These are phyloP conservation scores for Xylaria polymorpha DNA, from an alignment of 2,329 filamentous ascomycete species.

Conservation along the genomic window DNA sequence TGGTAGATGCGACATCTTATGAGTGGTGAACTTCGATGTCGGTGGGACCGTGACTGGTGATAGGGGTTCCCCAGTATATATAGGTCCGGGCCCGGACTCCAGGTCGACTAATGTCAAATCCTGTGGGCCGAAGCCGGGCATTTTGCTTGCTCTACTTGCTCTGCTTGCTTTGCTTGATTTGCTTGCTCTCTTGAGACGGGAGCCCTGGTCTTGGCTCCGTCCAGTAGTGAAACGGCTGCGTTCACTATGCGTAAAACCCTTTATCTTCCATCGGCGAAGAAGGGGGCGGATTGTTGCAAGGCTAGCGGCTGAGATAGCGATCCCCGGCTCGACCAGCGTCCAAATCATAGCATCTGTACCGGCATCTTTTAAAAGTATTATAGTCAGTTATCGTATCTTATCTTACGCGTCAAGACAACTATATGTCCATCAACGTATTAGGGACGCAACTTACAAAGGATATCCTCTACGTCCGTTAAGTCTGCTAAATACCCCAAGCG, in stretches of 20 bases:
- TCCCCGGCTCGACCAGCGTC: constrained; percentile 67
- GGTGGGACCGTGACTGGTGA: constrained; percentile 29
- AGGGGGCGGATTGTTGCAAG: constrained; percentile 66
- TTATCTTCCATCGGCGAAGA: constrained; percentile 60
- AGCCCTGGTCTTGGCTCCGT: constrained; percentile 46
- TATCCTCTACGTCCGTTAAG: constrained; percentile 58
- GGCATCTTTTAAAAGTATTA: constrained; percentile 51
- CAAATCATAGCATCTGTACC: constrained; percentile 66
- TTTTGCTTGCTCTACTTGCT: constrained; percentile 41
- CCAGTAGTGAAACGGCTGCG: constrained; percentile 49
- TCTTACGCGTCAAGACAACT: neutral
- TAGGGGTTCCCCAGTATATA: constrained; percentile 27
- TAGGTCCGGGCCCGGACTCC: constrained; percentile 46
- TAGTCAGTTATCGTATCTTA: constrained; percentile 24
- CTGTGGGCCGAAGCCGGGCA: constrained; percentile 52
- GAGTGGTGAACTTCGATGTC: constrained; percentile 35
- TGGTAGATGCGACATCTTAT: constrained; percentile 39
- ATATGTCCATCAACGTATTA: neutral
- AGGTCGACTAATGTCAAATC: constrained; percentile 55
- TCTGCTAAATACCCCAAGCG: constrained; percentile 61
- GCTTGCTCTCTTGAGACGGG: constrained; percentile 47
- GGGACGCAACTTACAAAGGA: constrained; percentile 57
- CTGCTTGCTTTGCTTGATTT: constrained; percentile 9
- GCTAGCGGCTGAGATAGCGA: constrained; percentile 66
- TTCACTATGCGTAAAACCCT: constrained; percentile 59